phyloP scores from a whole-genome alignment of 2,329 filamentous ascomycete species.

The Colletotrichum ledebouriae region DNA sequence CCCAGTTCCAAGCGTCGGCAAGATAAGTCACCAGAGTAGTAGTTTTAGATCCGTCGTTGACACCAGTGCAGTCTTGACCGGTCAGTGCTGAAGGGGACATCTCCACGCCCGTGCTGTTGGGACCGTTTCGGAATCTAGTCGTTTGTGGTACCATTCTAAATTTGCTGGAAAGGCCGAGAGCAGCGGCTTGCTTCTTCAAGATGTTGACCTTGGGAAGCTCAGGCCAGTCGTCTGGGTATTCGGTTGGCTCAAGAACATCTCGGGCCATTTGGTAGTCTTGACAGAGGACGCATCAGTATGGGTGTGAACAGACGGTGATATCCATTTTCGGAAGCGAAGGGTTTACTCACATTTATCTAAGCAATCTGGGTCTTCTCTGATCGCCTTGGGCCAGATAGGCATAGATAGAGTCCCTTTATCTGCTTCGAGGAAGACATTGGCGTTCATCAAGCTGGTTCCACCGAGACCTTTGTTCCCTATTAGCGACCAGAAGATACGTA shows the following conservation, averaged over 20 bases:
- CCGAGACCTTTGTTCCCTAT: constrained; percentile 65
- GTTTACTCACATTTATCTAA: constrained; percentile 63
- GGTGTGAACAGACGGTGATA: background rate
- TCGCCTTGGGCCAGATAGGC: constrained; percentile 70
- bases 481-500: background rate
- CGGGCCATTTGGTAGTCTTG: constrained; percentile 70
- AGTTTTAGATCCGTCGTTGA: constrained; percentile 78
- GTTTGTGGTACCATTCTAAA: constrained; percentile 72
- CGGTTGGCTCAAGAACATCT: constrained; percentile 68
- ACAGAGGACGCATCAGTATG: background rate
- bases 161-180: constrained; percentile 63
- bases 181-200: constrained; percentile 68
- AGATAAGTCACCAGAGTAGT: constrained; percentile 76
- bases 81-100: constrained; percentile 72
- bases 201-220: constrained; percentile 69
- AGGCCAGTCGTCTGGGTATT: constrained; percentile 71
- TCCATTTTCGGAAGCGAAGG: background rate
- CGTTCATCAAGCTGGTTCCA: constrained; percentile 75
- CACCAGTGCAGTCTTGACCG: constrained; percentile 73
- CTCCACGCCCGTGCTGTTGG: constrained; percentile 73
- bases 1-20: constrained; percentile 79
- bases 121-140: constrained; percentile 71
- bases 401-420: constrained; percentile 67
- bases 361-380: constrained; percentile 57
- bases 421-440: constrained; percentile 74